Base-by-base conservation (phyloP, 2,329 filamentous ascomycete genomes). In the Neoscytalidium dimidiatum region DNA sequence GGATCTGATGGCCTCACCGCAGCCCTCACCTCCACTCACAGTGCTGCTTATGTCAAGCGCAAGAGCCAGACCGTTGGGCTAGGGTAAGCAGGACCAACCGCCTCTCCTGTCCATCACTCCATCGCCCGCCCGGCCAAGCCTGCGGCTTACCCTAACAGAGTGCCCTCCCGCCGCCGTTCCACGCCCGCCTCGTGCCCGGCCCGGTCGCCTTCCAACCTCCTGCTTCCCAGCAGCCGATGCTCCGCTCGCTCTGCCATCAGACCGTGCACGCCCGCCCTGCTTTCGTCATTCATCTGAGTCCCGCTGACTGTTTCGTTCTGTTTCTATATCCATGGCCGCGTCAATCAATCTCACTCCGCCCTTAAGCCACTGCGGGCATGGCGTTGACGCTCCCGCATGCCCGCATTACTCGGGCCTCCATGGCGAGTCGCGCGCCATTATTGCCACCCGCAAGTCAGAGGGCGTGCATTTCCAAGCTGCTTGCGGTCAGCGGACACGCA, bases 31-130 rank as follows among this genome's bases (percentile, higher is more conserved):
- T 21, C 49, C 61, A 64, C 49, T 64, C 61, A n/a, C 26, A 13
- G 28, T 23, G 23, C 26, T 7, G 13, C 41, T 35, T 46, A 56
- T 56, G 56, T 46, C 56, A 48, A 64, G 61, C 38, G 49, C 48
- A 31, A 11, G 61, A 14, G 56, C 61, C 56, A 38, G 61, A 35
- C 46, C 61, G 19, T 28, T 23, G 33, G 8, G 26, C 56, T 64
- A 38, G 44, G 38, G 46, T 64, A 64, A 64, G 61, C 61, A 33
- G 48, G 8, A 44, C 17, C 53, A 23, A 38, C 53, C 53, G 26
- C 17, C 56, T 60, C 56, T 48, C 56, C 56, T 60, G 56, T 60
- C 61, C 61, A 53, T 51, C 48, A 53, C 31, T 63, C 46, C 61
- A 63, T 63, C 48, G 21, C 61, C 29, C 61, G 29, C 61, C n/a